Evolutionary conservation across 2,329 filamentous ascomycete species (phyloP).

Genomic region (Penicillium corylophilum): DNA sequence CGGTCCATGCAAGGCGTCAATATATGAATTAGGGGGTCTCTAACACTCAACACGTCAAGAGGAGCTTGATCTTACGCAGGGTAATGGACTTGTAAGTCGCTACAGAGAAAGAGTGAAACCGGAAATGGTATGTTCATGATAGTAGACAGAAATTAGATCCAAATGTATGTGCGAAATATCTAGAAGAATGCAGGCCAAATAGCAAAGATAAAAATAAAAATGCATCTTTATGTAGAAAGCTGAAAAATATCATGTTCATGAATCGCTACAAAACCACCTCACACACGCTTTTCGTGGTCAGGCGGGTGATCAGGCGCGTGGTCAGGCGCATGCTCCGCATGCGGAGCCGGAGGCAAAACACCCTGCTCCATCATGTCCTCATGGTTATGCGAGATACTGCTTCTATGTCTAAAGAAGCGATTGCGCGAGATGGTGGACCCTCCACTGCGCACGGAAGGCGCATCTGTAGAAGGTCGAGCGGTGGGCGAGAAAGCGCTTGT

Average conservation of each 20-base stretch:
- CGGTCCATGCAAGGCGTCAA: too few species aligned
- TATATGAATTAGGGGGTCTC: too few species aligned
- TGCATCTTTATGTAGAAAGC: not conserved
- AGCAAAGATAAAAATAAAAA: not conserved
- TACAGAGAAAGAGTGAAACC: not conserved
- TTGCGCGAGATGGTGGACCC: constrained; percentile 51
- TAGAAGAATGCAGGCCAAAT: not conserved
- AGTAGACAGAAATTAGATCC: not conserved
- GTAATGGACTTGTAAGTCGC: not conserved
- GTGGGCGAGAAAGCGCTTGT: constrained; percentile 24
- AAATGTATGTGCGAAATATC: not conserved
- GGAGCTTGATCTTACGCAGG: not conserved
- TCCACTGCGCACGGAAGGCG: constrained; percentile 31
- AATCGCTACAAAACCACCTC: not conserved
- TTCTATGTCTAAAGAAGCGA: constrained; percentile 60
- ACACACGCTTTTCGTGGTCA: not conserved
- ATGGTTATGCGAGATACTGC: constrained; percentile 28
- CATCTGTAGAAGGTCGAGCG: constrained; percentile 31
- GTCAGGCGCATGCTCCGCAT: not conserved
- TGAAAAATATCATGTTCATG: not conserved
- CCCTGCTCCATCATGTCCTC: constrained; percentile 50
- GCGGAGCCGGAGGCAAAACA: constrained; percentile 30
- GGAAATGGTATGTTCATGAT: not conserved
- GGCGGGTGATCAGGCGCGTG: too few species aligned
- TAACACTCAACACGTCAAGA: too few species aligned